Evolutionary conservation across 192 early-diverging fungal species (phyloP).

Genomic region (Allomyces javanicus): DNA sequence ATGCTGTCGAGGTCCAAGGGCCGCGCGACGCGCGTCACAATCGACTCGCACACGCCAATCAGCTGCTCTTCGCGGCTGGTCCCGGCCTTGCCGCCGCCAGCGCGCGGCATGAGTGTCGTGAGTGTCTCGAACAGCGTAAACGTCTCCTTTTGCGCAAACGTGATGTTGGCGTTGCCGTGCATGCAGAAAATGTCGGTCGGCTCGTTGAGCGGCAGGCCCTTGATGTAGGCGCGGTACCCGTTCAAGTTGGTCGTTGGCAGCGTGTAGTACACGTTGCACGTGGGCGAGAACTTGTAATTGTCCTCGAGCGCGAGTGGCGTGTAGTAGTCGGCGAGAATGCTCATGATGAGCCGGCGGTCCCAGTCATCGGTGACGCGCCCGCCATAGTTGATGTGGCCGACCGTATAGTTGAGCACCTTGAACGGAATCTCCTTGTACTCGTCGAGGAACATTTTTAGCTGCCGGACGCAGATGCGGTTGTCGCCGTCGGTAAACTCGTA

Average conservation of each 20-base stretch:
- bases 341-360: constrained; percentile 68
- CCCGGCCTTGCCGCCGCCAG: constrained; percentile 14
- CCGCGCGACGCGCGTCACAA: constrained; percentile 25
- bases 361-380: constrained; percentile 85
- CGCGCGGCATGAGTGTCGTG: constrained; percentile 33
- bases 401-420: constrained; percentile 70
- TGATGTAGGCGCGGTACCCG: constrained; percentile 77
- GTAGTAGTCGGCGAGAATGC: constrained; percentile 72
- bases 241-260: constrained; percentile 71
- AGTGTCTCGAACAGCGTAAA: constrained; percentile 40
- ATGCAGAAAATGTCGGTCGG: constrained; percentile 94
- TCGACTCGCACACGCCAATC: constrained; percentile 16
- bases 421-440: constrained; percentile 85
- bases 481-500: constrained; percentile 99
- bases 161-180: constrained; percentile 67
- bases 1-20: constrained; percentile 19
- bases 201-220: constrained; percentile 65
- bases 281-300: constrained; percentile 50
- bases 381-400: constrained; percentile 82
- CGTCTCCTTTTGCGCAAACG: constrained; percentile 61
- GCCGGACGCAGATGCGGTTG: constrained; percentile 66
- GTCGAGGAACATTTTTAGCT: constrained; percentile 82
- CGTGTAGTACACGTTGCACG: constrained; percentile 24
- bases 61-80: constrained; percentile 30
- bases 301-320: constrained; percentile 51